A percentile compares a stretch with the other conserved stretches of the same genome.
phyloP scores from a whole-genome alignment of 2,329 filamentous ascomycete species.

The Venturia nashicola region DNA sequence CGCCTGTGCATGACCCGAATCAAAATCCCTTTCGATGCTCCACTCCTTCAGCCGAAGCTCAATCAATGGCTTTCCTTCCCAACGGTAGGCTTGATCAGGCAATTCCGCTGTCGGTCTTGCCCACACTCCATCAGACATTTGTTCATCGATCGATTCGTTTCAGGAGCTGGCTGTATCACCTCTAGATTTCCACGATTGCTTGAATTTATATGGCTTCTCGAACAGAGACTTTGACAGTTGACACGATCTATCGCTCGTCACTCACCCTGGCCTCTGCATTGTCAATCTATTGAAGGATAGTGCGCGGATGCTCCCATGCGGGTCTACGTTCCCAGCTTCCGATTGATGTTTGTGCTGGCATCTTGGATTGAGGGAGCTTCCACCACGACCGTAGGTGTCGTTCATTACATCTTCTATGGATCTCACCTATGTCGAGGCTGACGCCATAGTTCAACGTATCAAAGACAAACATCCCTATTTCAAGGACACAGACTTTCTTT shows the following conservation, averaged over 20 bases:
- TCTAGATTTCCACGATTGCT: neutral
- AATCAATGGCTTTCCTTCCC: no score
- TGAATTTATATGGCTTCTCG: neutral
- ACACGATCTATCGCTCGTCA: neutral
- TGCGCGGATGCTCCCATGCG: neutral
- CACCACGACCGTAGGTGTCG: neutral
- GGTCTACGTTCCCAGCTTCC: neutral
- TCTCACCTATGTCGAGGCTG: no score
- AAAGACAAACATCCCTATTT: no score
- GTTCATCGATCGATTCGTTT: neutral
- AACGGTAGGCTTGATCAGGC: neutral
- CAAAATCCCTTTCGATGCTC: neutral
- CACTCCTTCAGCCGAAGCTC: neutral
- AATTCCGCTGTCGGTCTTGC: neutral
- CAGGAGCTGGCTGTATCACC: no score
- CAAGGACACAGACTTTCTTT: no score
- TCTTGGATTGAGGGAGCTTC: neutral
- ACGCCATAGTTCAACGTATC: no score
- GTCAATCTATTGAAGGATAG: neutral
- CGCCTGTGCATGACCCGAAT: neutral
- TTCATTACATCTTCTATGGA: no score
- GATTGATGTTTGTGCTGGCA: neutral
- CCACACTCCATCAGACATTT: neutral
- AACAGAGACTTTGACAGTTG: neutral
- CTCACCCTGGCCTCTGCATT: neutral